Evolutionary conservation across 1,139 yeast genomes (phyloP).

Genomic region (Spencermartinsiella ligniputridi): DNA sequence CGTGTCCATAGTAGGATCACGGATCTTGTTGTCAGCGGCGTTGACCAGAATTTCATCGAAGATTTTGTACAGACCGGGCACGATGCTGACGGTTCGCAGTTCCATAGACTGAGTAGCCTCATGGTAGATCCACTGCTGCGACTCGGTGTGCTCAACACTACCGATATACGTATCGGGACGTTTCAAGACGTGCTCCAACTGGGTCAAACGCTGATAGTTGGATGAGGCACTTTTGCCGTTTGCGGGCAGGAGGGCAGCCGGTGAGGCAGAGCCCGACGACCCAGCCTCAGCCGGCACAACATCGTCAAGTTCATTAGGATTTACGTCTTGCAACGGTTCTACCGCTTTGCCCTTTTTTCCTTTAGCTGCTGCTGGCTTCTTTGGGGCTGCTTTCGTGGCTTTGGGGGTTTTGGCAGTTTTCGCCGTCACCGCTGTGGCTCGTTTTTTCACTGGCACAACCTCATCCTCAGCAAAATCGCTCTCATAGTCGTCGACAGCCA

Average conservation of each 20-base stretch:
- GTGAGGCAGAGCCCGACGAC: conserved; percentile 3
- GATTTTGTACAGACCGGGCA: conserved; percentile 93
- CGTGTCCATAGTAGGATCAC: conserved; percentile 86
- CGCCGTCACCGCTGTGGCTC: conserved; percentile 1
- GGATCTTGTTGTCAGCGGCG: conserved; percentile 97
- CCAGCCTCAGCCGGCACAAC: not conserved
- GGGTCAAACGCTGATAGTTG: conserved; percentile 90
- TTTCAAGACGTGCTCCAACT: conserved; percentile 90
- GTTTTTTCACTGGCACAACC: conserved; percentile 12
- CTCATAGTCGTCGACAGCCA: conserved; percentile 18
- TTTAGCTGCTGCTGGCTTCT: conserved; percentile 16
- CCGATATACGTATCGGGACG: conserved; percentile 99
- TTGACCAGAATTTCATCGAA: conserved; percentile 96
- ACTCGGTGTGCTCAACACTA: conserved; percentile 76
- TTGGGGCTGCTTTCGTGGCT: conserved; percentile 13
- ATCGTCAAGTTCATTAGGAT: not conserved
- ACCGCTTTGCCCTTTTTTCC: conserved; percentile 11
- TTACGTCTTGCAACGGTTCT: conserved; percentile 10
- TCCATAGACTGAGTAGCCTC: conserved; percentile 67
- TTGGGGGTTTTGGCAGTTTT: conserved; percentile 9
- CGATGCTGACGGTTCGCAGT: conserved; percentile 60
- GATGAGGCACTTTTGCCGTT: conserved; percentile 51
- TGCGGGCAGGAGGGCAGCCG: conserved; percentile 1
- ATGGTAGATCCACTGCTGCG: conserved; percentile 84
- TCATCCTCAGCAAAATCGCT: conserved; percentile 22